These are phyloP conservation scores for Oenanthe javanica DNA, from an alignment of 140 eudicot species.

Conservation along the genomic window DNA sequence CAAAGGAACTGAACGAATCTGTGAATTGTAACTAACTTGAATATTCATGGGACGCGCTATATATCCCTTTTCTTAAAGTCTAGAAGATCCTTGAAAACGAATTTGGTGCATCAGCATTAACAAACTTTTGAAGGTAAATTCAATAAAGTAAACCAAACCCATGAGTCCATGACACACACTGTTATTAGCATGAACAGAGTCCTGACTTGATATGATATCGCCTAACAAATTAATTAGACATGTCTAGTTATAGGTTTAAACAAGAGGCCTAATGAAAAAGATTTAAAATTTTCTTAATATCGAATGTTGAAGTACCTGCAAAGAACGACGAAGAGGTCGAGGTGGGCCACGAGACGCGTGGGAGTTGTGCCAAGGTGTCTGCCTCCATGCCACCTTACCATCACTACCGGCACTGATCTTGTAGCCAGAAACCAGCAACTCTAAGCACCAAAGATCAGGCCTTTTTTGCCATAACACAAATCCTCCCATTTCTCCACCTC, in stretches of 20 bases:
- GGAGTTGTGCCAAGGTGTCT: slow-evolving; percentile 94
- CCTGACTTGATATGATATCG: too few species aligned
- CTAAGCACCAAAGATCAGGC: slow-evolving; percentile 91
- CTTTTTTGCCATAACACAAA: slow-evolving; percentile 91
- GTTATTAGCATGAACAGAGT: too few species aligned
- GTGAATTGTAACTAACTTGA: neutral
- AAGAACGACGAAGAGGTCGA: slow-evolving; percentile 86
- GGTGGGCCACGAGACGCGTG: slow-evolving; percentile 93
- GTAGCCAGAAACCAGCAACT: slow-evolving; percentile 71
- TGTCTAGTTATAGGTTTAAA: neutral
- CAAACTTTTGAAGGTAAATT: neutral
- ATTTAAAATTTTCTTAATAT: too few species aligned
- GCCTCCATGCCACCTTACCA: slow-evolving; percentile 96
- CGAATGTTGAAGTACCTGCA: slow-evolving; percentile 80
- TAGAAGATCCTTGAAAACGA: neutral
- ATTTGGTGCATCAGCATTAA: slow-evolving; percentile 6
- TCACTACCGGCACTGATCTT: slow-evolving; percentile 93
- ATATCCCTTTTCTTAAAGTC: slow-evolving; percentile 3
- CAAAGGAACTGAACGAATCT: neutral
- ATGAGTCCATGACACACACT: too few species aligned
- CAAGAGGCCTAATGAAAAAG: too few species aligned
- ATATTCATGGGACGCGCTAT: neutral
- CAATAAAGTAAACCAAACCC: slow-evolving; percentile 1
- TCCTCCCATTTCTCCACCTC: slow-evolving; percentile 79
- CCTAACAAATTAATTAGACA: neutral